phyloP scores from a whole-genome alignment of 2,329 filamentous ascomycete species.

The Pestalotiopsis sp. region DNA sequence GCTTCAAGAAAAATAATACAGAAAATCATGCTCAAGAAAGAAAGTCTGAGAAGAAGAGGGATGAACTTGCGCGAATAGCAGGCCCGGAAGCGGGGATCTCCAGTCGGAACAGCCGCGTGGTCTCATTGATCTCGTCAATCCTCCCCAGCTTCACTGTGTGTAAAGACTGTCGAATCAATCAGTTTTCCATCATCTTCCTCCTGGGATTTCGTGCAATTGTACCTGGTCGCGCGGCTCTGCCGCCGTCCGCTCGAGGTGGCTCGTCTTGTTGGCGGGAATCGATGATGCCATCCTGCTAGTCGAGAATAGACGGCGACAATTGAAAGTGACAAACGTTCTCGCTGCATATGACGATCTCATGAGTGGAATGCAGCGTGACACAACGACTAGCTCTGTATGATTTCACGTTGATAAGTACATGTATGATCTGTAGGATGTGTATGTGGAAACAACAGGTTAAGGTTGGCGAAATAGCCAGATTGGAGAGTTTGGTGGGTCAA shows the following conservation, averaged over 20 bases:
- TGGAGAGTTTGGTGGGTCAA: too few species aligned
- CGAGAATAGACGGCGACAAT: background rate
- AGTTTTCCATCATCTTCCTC: background rate
- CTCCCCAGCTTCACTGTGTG: slow-evolving; percentile 61
- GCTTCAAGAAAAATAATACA: background rate
- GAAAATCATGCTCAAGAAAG: background rate
- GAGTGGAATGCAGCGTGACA: background rate
- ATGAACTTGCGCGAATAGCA: slow-evolving; percentile 45
- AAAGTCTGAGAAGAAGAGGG: background rate
- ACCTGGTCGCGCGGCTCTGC: slow-evolving; percentile 68
- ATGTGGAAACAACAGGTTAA: background rate
- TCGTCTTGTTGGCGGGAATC: slow-evolving; percentile 25
- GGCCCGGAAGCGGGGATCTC: slow-evolving; percentile 48
- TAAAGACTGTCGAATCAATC: slow-evolving; percentile 40
- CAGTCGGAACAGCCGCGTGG: slow-evolving; percentile 68
- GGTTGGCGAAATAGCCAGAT: too few species aligned
- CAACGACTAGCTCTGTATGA: too few species aligned
- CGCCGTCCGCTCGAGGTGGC: slow-evolving; percentile 72
- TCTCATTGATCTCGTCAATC: slow-evolving; percentile 65
- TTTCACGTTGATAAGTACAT: too few species aligned
- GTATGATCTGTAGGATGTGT: too few species aligned
- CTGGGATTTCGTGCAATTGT: slow-evolving; percentile 5
- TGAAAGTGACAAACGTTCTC: background rate
- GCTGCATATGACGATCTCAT: background rate
- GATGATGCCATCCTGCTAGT: slow-evolving; percentile 21